Evolutionary conservation across 805 yeast species (phyloP), one percentile per base, ranked within the genome.

Genomic region (Phaffomyces opuntiae): DNA sequence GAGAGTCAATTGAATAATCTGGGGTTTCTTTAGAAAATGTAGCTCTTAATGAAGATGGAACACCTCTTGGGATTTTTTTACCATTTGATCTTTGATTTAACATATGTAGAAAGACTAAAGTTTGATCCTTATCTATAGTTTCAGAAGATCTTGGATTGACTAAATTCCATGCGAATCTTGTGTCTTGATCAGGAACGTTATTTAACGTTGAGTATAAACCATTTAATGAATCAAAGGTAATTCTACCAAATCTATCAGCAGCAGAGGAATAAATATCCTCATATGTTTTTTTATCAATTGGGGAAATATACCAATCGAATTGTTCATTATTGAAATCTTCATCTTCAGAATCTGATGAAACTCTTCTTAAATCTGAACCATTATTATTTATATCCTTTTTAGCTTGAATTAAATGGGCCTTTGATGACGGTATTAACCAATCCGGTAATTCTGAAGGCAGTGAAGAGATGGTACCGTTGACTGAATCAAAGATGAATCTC

Each of bases 281-380:
- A 65, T 93, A 93, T 14, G 83, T 77, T 3, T 78, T 55, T 59
- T 81, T 80, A 58, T 93, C 98, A 9, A 81, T 75, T 21, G 97
- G 98, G 5, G 96, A 81, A 53, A 93, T 89, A 67, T 93, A 93
- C 99, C 99, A 93, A 62, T 90, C 96, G 60, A 93, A 87, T 56
- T 68, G 58, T 48, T 36, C 65, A 54, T 52, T 49, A 32, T 42
- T 44, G 19, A n/a, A 36, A 16, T 60, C 62, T 8, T 60, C 61
- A 39, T 81, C 80, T 38, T 83, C 91, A 42, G 83, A 88, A 52
- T 75, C 84, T 44, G 78, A 48, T 63, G 70, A 49, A 66, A 71
- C 45, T 59, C 64, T 48, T 49, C 53, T 40, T 36, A 43, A 46
- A 33, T 48, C 51, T 32, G 56, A 48, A 13, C 27, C 25, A 5